Percentiles rank a stretch among this genome's conserved stretches.
Conservation (phyloP, 2,329 filamentous ascomycete species). For the Trichoderma endophyticum region DNA sequence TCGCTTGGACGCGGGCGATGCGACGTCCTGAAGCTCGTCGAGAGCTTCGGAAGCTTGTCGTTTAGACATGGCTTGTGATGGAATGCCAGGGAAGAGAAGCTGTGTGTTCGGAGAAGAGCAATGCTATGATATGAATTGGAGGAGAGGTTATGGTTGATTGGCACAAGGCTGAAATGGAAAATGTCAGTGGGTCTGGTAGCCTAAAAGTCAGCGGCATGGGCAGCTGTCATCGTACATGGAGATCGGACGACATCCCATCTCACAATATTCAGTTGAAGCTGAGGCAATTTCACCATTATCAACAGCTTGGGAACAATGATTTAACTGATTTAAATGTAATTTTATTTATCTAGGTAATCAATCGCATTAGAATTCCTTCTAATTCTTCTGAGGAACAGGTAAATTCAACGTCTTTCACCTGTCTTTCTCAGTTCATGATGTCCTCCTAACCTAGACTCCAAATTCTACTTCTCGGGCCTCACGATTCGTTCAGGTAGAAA, state of each 20-base stretch:
- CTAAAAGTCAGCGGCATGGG: neutral
- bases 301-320: neutral
- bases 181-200: constrained; percentile 6
- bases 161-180: constrained; percentile 18
- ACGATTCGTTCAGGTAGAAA: neutral
- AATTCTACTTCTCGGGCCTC: neutral
- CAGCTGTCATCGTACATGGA: neutral
- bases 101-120: neutral
- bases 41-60: constrained; percentile 59
- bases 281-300: neutral
- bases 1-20: constrained; percentile 58
- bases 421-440: neutral
- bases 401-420: neutral
- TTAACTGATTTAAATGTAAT: neutral
- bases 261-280: neutral
- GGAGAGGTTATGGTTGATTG: neutral
- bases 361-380: neutral
- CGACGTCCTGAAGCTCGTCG: constrained; percentile 52
- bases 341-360: neutral
- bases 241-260: neutral
- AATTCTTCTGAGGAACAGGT: neutral
- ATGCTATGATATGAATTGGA: neutral
- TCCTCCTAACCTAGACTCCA: neutral
- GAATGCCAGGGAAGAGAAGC: neutral
- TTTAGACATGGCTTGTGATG: constrained; percentile 43